phyloP scores from a whole-genome alignment of 305 asterid species.

The Fraxinus greggii region DNA sequence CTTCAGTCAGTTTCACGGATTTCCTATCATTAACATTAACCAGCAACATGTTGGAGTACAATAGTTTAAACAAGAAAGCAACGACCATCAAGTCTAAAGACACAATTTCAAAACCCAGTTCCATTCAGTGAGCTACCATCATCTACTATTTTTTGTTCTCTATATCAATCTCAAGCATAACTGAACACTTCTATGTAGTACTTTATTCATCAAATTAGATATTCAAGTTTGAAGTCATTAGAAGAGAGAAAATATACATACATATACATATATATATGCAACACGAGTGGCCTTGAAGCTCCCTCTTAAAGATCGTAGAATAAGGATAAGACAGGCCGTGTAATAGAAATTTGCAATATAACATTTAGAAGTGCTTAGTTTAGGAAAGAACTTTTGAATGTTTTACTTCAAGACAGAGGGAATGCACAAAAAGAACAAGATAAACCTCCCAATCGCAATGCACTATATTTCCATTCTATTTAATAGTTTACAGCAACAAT shows the following conservation, averaged over 20 bases:
- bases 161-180: background rate
- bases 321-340: background rate
- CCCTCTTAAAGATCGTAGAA: background rate
- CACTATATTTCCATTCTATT: background rate
- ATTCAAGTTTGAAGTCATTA: background rate
- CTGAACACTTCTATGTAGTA: background rate
- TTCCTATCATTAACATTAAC: constrained; percentile 42
- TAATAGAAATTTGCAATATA: background rate
- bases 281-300: background rate
- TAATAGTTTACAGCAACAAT: background rate
- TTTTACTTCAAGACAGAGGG: background rate
- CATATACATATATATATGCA: no score
- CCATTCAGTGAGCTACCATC: background rate
- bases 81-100: background rate
- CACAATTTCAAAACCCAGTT: background rate
- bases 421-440: background rate
- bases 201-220: background rate
- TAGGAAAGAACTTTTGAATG: background rate
- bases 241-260: background rate
- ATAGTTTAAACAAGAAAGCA: background rate
- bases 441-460: constrained; percentile 11
- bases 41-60: constrained; percentile 18
- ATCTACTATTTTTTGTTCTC: background rate
- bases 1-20: constrained; percentile 62
- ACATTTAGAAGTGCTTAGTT: background rate